phyloP scores from a whole-genome alignment of 2,329 filamentous ascomycete genomes.

The Clarireedia paspali region DNA sequence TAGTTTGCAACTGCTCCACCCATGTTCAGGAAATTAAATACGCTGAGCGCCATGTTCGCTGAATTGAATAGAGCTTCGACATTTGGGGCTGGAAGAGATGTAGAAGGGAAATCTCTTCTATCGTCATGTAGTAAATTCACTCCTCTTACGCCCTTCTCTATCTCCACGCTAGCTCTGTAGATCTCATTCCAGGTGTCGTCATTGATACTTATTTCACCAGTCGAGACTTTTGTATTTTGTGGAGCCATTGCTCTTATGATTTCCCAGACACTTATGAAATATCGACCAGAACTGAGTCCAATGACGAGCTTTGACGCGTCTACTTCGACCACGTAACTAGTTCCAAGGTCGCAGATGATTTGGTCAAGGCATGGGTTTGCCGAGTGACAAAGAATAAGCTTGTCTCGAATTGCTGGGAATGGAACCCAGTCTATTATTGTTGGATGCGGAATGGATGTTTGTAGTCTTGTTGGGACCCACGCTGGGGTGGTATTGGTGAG shows the following conservation, averaged over 20 bases:
- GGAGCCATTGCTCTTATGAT: background rate
- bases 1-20: background rate
- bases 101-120: background rate
- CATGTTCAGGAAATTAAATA: background rate
- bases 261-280: constrained; percentile 3
- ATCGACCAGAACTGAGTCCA: background rate
- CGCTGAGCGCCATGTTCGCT: background rate
- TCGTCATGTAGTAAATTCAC: background rate
- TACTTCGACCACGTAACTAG: constrained; percentile 6
- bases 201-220: background rate
- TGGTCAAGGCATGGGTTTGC: constrained; percentile 3
- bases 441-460: constrained; percentile 1
- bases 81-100: background rate
- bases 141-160: background rate
- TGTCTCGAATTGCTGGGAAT: constrained; percentile 2
- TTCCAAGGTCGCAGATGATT: constrained; percentile 2
- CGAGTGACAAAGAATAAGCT: constrained; percentile 2
- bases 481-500: background rate
- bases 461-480: constrained; percentile 1
- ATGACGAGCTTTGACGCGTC: constrained; percentile 1
- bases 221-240: background rate
- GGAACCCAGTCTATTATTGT: constrained; percentile 1
- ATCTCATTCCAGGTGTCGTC: background rate
- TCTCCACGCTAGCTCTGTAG: background rate
- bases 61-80: constrained; percentile 1